Evolutionary conservation across 176 grass and related monocot genomes (phyloP).

Genomic region (Avena sativa): DNA sequence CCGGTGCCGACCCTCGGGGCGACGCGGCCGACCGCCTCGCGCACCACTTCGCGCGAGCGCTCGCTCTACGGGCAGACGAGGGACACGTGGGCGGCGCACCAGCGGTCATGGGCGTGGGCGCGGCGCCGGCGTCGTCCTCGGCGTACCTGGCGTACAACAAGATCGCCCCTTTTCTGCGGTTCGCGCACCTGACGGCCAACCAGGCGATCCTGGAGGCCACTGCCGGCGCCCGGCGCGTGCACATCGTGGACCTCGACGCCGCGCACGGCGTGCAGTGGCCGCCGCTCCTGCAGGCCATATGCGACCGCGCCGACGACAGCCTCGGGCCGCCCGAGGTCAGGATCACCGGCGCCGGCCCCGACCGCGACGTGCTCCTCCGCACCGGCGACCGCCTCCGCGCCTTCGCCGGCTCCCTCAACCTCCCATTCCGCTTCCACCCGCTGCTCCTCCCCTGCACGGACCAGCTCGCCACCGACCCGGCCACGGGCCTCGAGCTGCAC

Average conservation of each 20-base stretch:
- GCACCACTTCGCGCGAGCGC: constrained; percentile 78
- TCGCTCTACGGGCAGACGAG: constrained; percentile 50
- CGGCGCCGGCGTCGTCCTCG: constrained; percentile 9
- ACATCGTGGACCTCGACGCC: constrained; percentile 91
- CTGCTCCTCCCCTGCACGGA: constrained; percentile 50
- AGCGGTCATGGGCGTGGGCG: background rate
- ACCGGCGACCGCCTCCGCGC: constrained; percentile 85
- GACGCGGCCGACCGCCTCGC: constrained; percentile 76
- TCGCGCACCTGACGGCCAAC: constrained; percentile 93
- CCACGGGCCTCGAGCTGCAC: constrained; percentile 45
- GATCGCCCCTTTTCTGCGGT: constrained; percentile 89
- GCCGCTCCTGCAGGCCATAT: constrained; percentile 86
- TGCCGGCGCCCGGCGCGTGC: constrained; percentile 50
- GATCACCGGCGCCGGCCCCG: constrained; percentile 76
- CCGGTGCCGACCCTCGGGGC: constrained; percentile 53
- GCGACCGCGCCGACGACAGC: constrained; percentile 44
- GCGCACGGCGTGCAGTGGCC: constrained; percentile 92
- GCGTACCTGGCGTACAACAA: constrained; percentile 92
- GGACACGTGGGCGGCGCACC: too few relatives aligned
- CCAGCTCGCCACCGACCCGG: background rate
- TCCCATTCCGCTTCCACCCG: constrained; percentile 85
- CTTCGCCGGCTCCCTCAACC: constrained; percentile 74
- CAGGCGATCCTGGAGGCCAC: constrained; percentile 89
- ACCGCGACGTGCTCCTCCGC: constrained; percentile 71
- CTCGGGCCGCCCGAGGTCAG: constrained; percentile 69